Conservation (phyloP, 768 basidiomycete species). For the Lactifluus pinguis region DNA sequence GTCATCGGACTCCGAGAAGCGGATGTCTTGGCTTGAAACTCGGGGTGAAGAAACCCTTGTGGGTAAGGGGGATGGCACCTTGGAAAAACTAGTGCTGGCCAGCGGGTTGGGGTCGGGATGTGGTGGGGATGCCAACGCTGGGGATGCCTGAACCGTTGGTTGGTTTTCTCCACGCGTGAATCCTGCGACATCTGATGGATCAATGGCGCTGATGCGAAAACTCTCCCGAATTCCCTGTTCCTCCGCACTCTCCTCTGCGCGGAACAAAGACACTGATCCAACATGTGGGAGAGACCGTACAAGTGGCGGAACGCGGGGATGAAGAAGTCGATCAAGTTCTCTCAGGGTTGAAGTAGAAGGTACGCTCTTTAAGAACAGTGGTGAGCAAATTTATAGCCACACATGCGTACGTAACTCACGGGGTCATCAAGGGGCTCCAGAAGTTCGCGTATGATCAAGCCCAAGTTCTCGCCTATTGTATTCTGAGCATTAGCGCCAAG, state of each 20-base stretch:
- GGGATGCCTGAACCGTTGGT: not conserved
- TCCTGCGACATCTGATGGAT: not conserved
- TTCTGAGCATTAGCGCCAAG: conserved; percentile 46
- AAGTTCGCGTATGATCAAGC: conserved; percentile 38
- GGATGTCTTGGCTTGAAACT: not conserved
- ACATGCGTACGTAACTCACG: conserved; percentile 22
- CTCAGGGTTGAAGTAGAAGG: conserved; percentile 7
- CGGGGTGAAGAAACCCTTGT: not conserved
- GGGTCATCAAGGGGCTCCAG: conserved; percentile 19
- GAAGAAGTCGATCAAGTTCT: conserved; percentile 53
- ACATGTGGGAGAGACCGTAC: conserved; percentile 57
- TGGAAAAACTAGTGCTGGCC: not conserved
- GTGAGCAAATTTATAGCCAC: conserved; percentile 25
- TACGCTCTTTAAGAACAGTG: not conserved
- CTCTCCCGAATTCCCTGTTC: conserved; percentile 41
- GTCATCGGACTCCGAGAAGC: not conserved
- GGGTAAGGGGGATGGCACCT: not conserved
- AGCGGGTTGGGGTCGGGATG: not conserved
- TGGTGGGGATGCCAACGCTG: not conserved
- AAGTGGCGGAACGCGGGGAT: conserved; percentile 73
- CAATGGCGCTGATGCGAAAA: conserved; percentile 29
- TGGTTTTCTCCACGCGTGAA: not conserved
- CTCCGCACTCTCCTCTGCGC: conserved; percentile 54
- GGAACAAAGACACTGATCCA: conserved; percentile 52
- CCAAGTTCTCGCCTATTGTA: conserved; percentile 52